A percentile compares a stretch with the other conserved stretches of the same genome.
phyloP scores from a whole-genome alignment of 805 yeast species.

The Yamadazyma kitorensis region DNA sequence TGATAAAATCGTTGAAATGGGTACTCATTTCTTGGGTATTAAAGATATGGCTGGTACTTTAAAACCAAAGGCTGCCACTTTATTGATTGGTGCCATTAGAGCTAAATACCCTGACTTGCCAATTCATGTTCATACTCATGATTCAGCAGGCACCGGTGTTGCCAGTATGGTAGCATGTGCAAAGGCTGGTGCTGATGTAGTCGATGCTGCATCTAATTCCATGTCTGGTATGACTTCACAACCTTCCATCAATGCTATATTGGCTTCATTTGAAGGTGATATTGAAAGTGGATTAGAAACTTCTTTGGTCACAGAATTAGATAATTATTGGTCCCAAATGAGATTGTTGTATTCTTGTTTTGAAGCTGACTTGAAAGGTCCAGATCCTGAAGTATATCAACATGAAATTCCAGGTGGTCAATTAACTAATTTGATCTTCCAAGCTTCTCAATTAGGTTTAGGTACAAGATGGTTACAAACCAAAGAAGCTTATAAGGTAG shows the following conservation, averaged over 20 bases:
- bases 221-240: slow-evolving; percentile 99
- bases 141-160: slow-evolving; percentile 99
- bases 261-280: slow-evolving; percentile 89
- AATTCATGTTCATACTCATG: slow-evolving; percentile 98
- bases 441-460: slow-evolving; percentile 97
- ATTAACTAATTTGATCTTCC: slow-evolving; percentile 95
- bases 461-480: slow-evolving; percentile 97
- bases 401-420: slow-evolving; percentile 99
- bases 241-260: slow-evolving; percentile 89
- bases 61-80: slow-evolving; percentile 89
- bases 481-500: slow-evolving; percentile 88
- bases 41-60: slow-evolving; percentile 99
- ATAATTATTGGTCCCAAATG: slow-evolving; percentile 98
- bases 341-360: slow-evolving; percentile 93
- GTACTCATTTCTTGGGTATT: slow-evolving; percentile 95
- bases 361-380: slow-evolving; percentile 98
- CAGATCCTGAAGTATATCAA: slow-evolving; percentile 97
- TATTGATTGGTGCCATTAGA: slow-evolving; percentile 78
- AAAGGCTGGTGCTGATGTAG: slow-evolving; percentile 95
- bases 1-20: slow-evolving; percentile 83
- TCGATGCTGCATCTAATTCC: slow-evolving; percentile 95
- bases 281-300: slow-evolving; percentile 70
- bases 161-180: slow-evolving; percentile 96
- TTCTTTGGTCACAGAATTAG: slow-evolving; percentile 73
- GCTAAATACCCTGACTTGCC: slow-evolving; percentile 88